Evolutionary conservation across 768 basidiomycete species (phyloP), one percentile per base, ranked within the genome.

Genomic region (Botryobasidium botryosum): DNA sequence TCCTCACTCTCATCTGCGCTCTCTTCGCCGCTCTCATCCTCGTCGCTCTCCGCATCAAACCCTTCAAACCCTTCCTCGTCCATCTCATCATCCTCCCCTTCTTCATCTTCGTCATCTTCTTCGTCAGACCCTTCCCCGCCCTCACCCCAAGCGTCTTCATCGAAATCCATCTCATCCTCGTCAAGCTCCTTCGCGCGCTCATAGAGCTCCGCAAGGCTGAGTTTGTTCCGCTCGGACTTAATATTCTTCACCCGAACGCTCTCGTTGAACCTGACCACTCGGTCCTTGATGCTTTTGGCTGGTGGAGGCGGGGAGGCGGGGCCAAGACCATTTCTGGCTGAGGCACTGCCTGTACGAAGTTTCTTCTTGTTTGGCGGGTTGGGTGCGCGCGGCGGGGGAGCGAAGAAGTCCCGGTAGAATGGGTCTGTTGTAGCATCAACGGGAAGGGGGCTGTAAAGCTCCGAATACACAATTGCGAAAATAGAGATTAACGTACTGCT

Each of bases 391-490:
- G 53, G 50, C 10, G 79, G 80, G 5, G 76, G 69, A 33, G 73
- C 79, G 55, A 90, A 91, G 62, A 90, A 91, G 56, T 87, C 85
- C 29, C 61, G 61, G 58, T 87, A 91, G 60, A 66, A 74, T 5
- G 67, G 57, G 50, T 76, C 81, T 84, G 38, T 48, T 21, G 44
- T 20, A 20, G n/a, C 31, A n/a, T n/a, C 3, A 26, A 35, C 3
- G 17, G 17, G 26, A 15, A 40, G 12, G 25, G 46, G 35, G 46
- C 25, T 32, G 13, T 12, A 10, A 6, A 48, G 18, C 8, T 10
- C 2, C 24, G 12, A 26, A 25, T 10, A 21, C 8, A 7, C 27
- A 24, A 8, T 8, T 23, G 20, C 37, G 37, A 39, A 23, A 10
- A 50, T 26, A 40, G 38, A 20, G 36, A 49, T 46, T n/a, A 33